These are phyloP conservation scores for Boeremia exigua DNA, from an alignment of 2,329 filamentous ascomycete genomes.

Conservation along the genomic window DNA sequence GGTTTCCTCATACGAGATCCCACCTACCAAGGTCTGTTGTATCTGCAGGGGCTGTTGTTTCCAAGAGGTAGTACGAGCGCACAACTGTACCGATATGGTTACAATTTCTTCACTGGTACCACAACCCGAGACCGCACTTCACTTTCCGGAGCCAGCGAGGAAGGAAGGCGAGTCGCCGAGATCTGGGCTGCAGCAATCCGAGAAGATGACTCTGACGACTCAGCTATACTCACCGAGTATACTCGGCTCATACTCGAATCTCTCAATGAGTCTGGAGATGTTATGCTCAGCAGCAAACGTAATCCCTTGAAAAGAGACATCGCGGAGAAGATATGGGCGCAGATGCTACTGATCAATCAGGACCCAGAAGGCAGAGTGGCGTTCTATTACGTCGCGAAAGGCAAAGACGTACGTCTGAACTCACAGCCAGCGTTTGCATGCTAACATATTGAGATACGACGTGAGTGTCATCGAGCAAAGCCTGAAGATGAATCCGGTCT, in stretches of 20 bases:
- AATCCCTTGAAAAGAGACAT: neutral
- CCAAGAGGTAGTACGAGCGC: constrained; percentile 4
- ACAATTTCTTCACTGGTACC: constrained; percentile 16
- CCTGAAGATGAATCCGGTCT: neutral
- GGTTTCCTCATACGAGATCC: constrained; percentile 17
- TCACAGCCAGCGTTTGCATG: neutral
- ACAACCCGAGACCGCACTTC: constrained; percentile 18
- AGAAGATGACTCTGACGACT: neutral
- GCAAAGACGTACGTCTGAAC: constrained; percentile 3
- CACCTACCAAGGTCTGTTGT: constrained; percentile 8
- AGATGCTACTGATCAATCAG: neutral
- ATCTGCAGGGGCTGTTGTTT: constrained; percentile 16
- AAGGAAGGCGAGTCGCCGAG: neutral
- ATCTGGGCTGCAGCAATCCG: constrained; percentile 14
- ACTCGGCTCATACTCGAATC: constrained; percentile 6
- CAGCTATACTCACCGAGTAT: constrained; percentile 7
- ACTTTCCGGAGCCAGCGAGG: neutral
- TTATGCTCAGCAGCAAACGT: neutral
- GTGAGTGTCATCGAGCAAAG: constrained; percentile 4
- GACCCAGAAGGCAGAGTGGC: neutral
- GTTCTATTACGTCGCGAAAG: constrained; percentile 5
- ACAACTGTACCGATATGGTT: constrained; percentile 13
- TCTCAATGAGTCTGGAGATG: constrained; percentile 5
- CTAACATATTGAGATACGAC: neutral
- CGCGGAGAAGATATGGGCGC: neutral